Evolutionary conservation across 768 basidiomycete genomes (phyloP).

Genomic region (Mycena haematopus): DNA sequence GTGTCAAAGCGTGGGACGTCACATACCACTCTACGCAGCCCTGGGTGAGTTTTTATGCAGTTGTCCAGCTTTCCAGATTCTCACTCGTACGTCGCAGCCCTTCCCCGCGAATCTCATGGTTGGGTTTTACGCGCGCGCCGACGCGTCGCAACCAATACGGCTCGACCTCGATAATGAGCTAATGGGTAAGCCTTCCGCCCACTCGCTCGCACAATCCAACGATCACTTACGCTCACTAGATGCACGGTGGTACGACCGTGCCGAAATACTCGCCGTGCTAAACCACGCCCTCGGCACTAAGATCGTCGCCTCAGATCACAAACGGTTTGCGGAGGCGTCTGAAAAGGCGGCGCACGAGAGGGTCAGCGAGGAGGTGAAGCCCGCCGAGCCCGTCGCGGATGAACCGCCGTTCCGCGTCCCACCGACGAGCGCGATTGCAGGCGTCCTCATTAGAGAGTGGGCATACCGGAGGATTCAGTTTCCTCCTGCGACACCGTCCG

Average conservation of each 20-base stretch:
- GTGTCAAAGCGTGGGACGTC: conserved; percentile 84
- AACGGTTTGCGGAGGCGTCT: conserved; percentile 49
- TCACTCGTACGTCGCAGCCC: conserved; percentile 57
- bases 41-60: conserved; percentile 60
- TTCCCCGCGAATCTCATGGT: conserved; percentile 92
- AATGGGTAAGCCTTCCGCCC: conserved; percentile 61
- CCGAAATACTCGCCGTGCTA: conserved; percentile 71
- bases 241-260: conserved; percentile 86
- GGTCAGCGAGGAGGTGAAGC: conserved; percentile 3
- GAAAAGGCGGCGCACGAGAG: conserved; percentile 48
- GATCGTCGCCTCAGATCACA: conserved; percentile 56
- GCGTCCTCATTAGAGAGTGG: conserved; percentile 87
- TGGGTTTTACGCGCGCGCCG: conserved; percentile 85
- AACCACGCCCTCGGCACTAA: conserved; percentile 57
- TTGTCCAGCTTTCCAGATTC: not conserved
- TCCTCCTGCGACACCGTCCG: conserved; percentile 27
- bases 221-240: conserved; percentile 51
- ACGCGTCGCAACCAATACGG: conserved; percentile 75
- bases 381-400: conserved; percentile 27
- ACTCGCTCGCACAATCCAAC: not conserved
- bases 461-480: conserved; percentile 62
- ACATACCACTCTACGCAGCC: conserved; percentile 88
- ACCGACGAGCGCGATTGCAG: conserved; percentile 78
- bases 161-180: conserved; percentile 94
- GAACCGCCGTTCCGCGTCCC: conserved; percentile 77